These are phyloP conservation scores for Chrysanthemum makinoi DNA, from an alignment of 129 eudicot genomes.

Conservation along the genomic window DNA sequence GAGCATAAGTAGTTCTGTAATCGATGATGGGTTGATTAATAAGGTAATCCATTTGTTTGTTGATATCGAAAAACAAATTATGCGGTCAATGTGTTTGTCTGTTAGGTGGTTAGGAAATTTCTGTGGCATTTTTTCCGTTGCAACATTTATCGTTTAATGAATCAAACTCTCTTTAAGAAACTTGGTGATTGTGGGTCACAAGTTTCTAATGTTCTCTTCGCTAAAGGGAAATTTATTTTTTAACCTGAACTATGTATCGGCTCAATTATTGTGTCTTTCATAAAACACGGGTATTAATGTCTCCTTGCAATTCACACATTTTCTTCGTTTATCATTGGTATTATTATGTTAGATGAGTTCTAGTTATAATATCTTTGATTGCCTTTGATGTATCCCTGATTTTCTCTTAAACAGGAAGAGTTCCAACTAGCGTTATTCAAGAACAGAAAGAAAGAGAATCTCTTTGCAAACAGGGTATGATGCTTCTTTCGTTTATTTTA, in stretches of 20 bases:
- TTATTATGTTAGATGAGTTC: slow-evolving; percentile 13
- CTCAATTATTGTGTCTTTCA: slow-evolving; percentile 10
- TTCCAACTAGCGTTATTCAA: slow-evolving; percentile 92
- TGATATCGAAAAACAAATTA: neutral
- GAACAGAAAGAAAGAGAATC: slow-evolving; percentile 89
- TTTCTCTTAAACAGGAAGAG: slow-evolving; percentile 65
- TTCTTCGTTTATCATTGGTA: neutral
- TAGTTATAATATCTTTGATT: slow-evolving; percentile 1
- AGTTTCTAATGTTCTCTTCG: too few relatives aligned
- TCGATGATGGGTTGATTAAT: slow-evolving; percentile 92
- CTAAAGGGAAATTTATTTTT: neutral
- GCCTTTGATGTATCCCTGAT: neutral
- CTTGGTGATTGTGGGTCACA: neutral
- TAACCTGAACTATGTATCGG: neutral
- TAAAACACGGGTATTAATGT: neutral
- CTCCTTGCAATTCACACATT: neutral
- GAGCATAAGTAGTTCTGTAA: slow-evolving; percentile 95
- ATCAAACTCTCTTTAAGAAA: slow-evolving; percentile 3
- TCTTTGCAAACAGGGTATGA: slow-evolving; percentile 94
- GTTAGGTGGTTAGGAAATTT: neutral
- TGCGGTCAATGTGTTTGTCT: neutral
- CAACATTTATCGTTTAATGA: neutral
- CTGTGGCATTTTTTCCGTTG: neutral
- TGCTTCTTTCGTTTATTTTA: slow-evolving; percentile 8
- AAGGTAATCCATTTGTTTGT: slow-evolving; percentile 49